Percentiles rank a stretch among this genome's conserved stretches.
These are phyloP conservation scores for Aphanomyces astaci DNA, from an alignment of 352 stramenopile genomes.

Conservation along the genomic window DNA sequence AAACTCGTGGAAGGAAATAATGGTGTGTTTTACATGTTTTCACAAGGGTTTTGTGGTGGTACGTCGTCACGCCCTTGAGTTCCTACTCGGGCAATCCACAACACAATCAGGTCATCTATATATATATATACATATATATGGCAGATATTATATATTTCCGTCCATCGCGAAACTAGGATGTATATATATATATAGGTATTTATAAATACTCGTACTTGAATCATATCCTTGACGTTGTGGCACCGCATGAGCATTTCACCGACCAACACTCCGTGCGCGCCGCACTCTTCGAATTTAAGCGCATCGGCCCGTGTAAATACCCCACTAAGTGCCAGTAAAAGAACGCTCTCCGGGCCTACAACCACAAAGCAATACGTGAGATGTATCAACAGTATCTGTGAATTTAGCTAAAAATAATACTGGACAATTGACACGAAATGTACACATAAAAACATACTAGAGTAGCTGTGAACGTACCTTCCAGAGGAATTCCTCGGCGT, in stretches of 20 bases:
- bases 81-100: constrained; percentile 13
- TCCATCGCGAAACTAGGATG: too few relatives aligned
- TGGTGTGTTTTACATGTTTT: constrained; percentile 96
- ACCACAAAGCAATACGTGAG: too few relatives aligned
- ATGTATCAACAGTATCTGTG: too few relatives aligned
- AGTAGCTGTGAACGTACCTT: constrained; percentile 14
- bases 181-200: too few relatives aligned
- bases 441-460: background rate
- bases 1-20: too few relatives aligned
- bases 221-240: constrained; percentile 75
- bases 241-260: constrained; percentile 98
- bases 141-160: too few relatives aligned
- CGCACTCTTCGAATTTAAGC: constrained; percentile 84
- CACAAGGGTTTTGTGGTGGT: constrained; percentile 36
- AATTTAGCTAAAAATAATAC: too few relatives aligned
- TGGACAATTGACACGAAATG: background rate
- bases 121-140: too few relatives aligned
- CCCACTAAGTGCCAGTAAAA: constrained; percentile 91
- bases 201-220: constrained; percentile 45
- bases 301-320: constrained; percentile 93
- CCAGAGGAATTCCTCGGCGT: constrained; percentile 55
- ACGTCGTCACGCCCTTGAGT: background rate
- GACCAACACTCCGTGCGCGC: constrained; percentile 87
- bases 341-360: constrained; percentile 49
- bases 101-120: background rate